Percentiles rank a stretch among this genome's conserved stretches.
Conservation (phyloP, 805 yeast genomes). For the Yarrowia sp. region DNA sequence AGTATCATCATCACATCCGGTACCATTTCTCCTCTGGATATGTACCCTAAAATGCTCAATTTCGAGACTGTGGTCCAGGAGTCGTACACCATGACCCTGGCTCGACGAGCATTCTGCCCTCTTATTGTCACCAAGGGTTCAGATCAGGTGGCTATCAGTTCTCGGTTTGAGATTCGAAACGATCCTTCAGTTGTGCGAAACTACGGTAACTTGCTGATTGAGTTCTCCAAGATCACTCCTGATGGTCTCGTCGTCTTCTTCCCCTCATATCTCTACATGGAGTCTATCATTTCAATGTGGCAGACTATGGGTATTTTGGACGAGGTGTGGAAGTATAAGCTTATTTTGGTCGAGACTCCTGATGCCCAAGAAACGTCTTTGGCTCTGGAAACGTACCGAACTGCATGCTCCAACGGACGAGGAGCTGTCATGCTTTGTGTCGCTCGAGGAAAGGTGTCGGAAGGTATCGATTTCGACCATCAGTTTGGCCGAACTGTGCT, state of each 20-base stretch:
- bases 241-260: slow-evolving; percentile 98
- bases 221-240: slow-evolving; percentile 92
- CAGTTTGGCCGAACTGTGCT: slow-evolving; percentile 96
- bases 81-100: slow-evolving; percentile 93
- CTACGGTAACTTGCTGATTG: slow-evolving; percentile 88
- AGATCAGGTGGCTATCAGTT: slow-evolving; percentile 95
- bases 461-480: slow-evolving; percentile 98
- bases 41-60: slow-evolving; percentile 96
- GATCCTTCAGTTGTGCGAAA: slow-evolving; percentile 98
- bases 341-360: slow-evolving; percentile 95
- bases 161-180: slow-evolving; percentile 93
- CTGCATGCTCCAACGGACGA: slow-evolving; percentile 95
- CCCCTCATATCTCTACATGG: slow-evolving; percentile 97
- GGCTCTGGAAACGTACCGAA: slow-evolving; percentile 91
- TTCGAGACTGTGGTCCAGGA: slow-evolving; percentile 89
- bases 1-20: slow-evolving; percentile 96
- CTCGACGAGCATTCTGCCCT: slow-evolving; percentile 89
- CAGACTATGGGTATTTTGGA: slow-evolving; percentile 97
- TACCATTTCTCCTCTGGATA: slow-evolving; percentile 95
- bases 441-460: slow-evolving; percentile 98
- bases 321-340: slow-evolving; percentile 96
- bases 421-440: slow-evolving; percentile 96
- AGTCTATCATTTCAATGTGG: slow-evolving; percentile 97
- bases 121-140: slow-evolving; percentile 96
- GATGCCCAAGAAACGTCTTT: slow-evolving; percentile 98